Percentiles rank a stretch among this genome's conserved stretches.
phyloP scores from a whole-genome alignment of 495 filamentous ascomycete species.

The Trichoderma erinaceum region DNA sequence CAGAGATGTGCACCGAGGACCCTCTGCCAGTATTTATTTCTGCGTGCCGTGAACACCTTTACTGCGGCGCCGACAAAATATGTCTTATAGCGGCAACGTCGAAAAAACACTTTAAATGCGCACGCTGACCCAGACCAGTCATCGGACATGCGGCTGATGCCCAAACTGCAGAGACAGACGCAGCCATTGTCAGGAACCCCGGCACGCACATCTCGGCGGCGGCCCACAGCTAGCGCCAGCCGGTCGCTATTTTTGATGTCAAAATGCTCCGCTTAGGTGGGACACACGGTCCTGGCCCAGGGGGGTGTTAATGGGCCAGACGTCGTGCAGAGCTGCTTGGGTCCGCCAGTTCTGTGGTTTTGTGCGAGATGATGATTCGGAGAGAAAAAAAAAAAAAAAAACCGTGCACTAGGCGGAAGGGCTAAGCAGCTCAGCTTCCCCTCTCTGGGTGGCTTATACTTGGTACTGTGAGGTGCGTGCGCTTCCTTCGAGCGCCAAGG shows the following conservation, averaged over 20 bases:
- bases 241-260: slow-evolving; percentile 14
- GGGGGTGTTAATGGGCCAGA: not conserved
- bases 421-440: not conserved
- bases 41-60: no score
- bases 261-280: slow-evolving; percentile 4
- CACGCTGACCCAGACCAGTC: not conserved
- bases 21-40: no score
- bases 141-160: not conserved
- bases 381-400: slow-evolving; percentile 13
- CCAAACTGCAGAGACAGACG: not conserved
- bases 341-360: not conserved
- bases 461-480: no score
- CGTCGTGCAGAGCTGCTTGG: not conserved
- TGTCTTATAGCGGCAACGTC: no score
- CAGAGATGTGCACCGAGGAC: no score
- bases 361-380: slow-evolving; percentile 3
- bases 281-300: slow-evolving; percentile 5
- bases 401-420: not conserved
- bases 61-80: no score
- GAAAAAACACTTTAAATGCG: not conserved
- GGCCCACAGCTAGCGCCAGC: slow-evolving; percentile 4
- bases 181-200: slow-evolving; percentile 13
- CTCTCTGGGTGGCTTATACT: no score
- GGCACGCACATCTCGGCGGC: slow-evolving; percentile 8
- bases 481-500: no score